These are phyloP conservation scores for Phaeosphaeria sp. DNA, from an alignment of 2,329 filamentous ascomycete species.

Conservation along the genomic window DNA sequence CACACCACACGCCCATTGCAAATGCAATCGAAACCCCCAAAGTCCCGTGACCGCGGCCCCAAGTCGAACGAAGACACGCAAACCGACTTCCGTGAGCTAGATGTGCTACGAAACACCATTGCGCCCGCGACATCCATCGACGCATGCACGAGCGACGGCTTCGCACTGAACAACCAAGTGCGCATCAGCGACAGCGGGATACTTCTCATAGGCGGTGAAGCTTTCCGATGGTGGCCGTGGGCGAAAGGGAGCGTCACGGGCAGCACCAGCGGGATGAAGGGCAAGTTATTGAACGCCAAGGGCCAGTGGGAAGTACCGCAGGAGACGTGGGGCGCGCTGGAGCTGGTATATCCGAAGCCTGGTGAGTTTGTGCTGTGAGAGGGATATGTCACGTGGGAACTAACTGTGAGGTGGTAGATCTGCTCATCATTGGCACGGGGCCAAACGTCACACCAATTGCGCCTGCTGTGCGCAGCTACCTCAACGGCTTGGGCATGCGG, in stretches of 20 bases:
- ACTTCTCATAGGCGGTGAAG: slow-evolving; percentile 83
- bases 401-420: slow-evolving; percentile 61
- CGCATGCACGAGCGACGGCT: slow-evolving; percentile 81
- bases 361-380: slow-evolving; percentile 63
- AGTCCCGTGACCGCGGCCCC: slow-evolving; percentile 65
- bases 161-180: slow-evolving; percentile 82
- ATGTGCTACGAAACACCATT: slow-evolving; percentile 79
- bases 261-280: slow-evolving; percentile 47
- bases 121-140: slow-evolving; percentile 84
- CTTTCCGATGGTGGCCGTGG: slow-evolving; percentile 90
- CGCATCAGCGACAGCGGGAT: slow-evolving; percentile 73
- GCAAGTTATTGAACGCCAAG: slow-evolving; percentile 71
- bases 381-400: slow-evolving; percentile 3
- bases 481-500: slow-evolving; percentile 80
- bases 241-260: slow-evolving; percentile 47
- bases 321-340: slow-evolving; percentile 76
- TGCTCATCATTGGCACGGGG: slow-evolving; percentile 89
- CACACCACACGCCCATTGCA: slow-evolving; percentile 23
- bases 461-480: slow-evolving; percentile 72
- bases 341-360: slow-evolving; percentile 84
- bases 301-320: slow-evolving; percentile 80
- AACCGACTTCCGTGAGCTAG: slow-evolving; percentile 75
- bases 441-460: slow-evolving; percentile 76
- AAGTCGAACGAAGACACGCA: slow-evolving; percentile 67
- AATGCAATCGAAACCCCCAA: slow-evolving; percentile 47